A percentile compares a stretch with the other conserved stretches of the same genome.
Evolutionary conservation across 2,329 filamentous ascomycete species (phyloP).

Genomic region (Alternaria conjuncta): DNA sequence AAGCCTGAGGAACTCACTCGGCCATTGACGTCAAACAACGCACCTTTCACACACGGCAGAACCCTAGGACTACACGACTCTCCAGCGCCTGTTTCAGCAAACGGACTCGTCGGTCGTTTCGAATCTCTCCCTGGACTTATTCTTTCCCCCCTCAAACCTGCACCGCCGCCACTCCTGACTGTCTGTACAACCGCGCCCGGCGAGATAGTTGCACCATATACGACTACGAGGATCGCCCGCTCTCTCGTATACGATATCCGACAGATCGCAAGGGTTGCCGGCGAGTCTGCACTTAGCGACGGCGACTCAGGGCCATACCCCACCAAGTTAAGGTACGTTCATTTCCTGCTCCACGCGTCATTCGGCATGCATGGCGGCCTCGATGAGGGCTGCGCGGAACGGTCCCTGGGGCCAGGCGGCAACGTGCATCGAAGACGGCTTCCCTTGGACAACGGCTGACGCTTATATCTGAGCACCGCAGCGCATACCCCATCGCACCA

Average conservation of each 20-base stretch:
- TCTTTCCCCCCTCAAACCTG: slow-evolving; percentile 7
- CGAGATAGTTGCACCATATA: slow-evolving; percentile 6
- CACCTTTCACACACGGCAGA: slow-evolving; percentile 16
- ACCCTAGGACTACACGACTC: slow-evolving; percentile 16
- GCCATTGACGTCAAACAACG: slow-evolving; percentile 20
- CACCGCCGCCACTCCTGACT: slow-evolving; percentile 13
- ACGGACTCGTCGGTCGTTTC: slow-evolving; percentile 24
- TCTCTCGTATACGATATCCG: slow-evolving; percentile 18
- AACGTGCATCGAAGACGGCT: slow-evolving; percentile 18
- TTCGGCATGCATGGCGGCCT: slow-evolving; percentile 26
- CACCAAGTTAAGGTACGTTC: slow-evolving; percentile 32
- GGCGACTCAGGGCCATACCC: slow-evolving; percentile 30
- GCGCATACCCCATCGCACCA: slow-evolving; percentile 10
- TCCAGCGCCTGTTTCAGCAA: slow-evolving; percentile 32
- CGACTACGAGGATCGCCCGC: slow-evolving; percentile 4
- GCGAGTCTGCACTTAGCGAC: slow-evolving; percentile 23
- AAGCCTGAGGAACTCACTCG: slow-evolving; percentile 16
- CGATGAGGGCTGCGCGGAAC: slow-evolving; percentile 22
- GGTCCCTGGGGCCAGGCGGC: slow-evolving; percentile 18
- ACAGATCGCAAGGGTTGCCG: slow-evolving; percentile 16
- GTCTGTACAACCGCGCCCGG: neutral
- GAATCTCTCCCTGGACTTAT: slow-evolving; percentile 15
- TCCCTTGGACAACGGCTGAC: slow-evolving; percentile 39
- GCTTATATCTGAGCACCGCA: slow-evolving; percentile 21
- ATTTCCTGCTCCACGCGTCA: slow-evolving; percentile 32